Evolutionary conservation across 225 moss, liverwort and hornwort genomes (phyloP).

Genomic region (Sphagnum contortum): DNA sequence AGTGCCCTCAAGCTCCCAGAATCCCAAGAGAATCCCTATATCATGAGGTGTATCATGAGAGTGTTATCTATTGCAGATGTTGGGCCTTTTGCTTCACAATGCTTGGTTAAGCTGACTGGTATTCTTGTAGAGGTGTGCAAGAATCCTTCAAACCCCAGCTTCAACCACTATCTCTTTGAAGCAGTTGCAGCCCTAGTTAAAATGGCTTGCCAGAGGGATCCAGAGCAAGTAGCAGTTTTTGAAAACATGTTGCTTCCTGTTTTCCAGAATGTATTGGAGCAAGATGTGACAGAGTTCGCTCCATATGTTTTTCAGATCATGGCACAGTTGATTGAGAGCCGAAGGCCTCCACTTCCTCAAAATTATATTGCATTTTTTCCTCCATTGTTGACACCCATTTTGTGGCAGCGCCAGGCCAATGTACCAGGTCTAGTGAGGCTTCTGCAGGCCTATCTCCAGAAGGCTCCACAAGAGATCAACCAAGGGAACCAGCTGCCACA

Average conservation of each 20-base stretch:
- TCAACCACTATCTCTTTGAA: constrained; percentile 98
- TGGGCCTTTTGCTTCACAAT: constrained; percentile 53
- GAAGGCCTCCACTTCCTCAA: constrained; percentile 62
- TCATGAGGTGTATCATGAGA: constrained; percentile 99
- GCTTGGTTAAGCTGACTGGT: constrained; percentile 68
- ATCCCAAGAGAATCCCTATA: constrained; percentile 95
- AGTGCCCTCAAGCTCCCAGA: constrained; percentile 87
- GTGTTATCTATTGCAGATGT: constrained; percentile 81
- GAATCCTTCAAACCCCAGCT: constrained; percentile 95
- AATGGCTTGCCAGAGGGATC: constrained; percentile 60
- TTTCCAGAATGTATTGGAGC: constrained; percentile 56
- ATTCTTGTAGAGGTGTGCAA: constrained; percentile 83
- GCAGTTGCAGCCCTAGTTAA: constrained; percentile 92
- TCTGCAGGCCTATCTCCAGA: constrained; percentile 92
- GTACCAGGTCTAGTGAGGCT: constrained; percentile 96
- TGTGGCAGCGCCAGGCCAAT: constrained; percentile 92
- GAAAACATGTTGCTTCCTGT: constrained; percentile 78
- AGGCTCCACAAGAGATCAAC: constrained; percentile 81
- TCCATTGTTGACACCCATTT: constrained; percentile 45
- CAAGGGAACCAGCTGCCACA: constrained; percentile 60
- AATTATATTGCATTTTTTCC: constrained; percentile 68
- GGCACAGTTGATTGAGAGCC: constrained; percentile 82
- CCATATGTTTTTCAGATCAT: constrained; percentile 94
- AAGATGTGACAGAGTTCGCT: constrained; percentile 87
- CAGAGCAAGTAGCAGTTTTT: constrained; percentile 62